Evolutionary conservation across 345 rosid genomes (phyloP), one percentile per base, ranked within the genome.

Genomic region (Euphorbia peplus): DNA sequence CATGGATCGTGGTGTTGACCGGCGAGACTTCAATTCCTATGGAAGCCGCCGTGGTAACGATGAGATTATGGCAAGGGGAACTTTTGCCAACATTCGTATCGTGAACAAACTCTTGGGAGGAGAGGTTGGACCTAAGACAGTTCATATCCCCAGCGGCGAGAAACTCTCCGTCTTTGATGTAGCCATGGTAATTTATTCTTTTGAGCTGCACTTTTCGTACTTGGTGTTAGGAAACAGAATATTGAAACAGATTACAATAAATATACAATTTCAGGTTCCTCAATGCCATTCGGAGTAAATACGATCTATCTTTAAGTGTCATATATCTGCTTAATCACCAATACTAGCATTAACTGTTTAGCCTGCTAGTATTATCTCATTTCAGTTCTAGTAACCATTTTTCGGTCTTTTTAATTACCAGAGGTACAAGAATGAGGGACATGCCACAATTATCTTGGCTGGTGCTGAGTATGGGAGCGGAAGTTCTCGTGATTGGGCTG

Each of bases 401-500:
- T 28, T 24, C 2, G 1, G 50, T 68, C 48, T 25, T 42, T 73
- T 26, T 58, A 19, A 19, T 60, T n/a, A 71, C 63, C 91, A 87
- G 97, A 89, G 80, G 76, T 91, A 87, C 90, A 87, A 83, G 81
- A 82, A 76, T 42, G 89, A 88, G 70, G 93, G 93, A 39, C 86
- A 76, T 0, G 86, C 80, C 58, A 91, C 91, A 28, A 68, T 89
- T 52, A 86, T 91, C 66, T 81, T 92, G 85, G 96, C 95, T 32
- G 95, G 98, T 69, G 91, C 92, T 13, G 98, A 92, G 82, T 92
- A 90, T 75, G 98, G 96, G 60, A 86, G 96, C 76, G 98, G 98
- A 76, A 92, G 98, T 79, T 92, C 98, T 72, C 93, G 96, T n/a
- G 98, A 90, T 72, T 92, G 98, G 98, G 98, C 98, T 76, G 98